Conservation (phyloP, 2,329 filamentous ascomycete species). For the Davidsoniella eucalypti region DNA sequence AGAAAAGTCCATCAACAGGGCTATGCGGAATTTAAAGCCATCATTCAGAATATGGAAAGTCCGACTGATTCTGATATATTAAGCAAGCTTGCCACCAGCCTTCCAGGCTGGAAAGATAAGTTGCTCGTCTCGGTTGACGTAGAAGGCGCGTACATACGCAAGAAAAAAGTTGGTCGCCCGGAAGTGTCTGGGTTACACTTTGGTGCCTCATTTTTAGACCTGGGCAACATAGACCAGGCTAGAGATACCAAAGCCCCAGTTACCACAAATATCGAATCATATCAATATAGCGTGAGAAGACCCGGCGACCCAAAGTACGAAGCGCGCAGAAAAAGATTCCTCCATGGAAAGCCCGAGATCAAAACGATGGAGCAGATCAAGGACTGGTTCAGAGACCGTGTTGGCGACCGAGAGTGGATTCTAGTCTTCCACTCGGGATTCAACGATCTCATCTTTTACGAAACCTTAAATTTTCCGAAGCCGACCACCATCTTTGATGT, state of each 20-base stretch:
- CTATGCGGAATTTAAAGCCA: no score
- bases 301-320: neutral
- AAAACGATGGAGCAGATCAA: neutral
- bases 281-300: neutral
- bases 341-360: neutral
- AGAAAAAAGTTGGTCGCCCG: no score
- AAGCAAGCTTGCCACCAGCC: no score
- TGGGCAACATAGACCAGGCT: neutral
- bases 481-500: no score
- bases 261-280: neutral
- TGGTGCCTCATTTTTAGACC: conserved; percentile 1
- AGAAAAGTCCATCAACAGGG: no score
- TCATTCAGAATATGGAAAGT: no score
- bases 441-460: neutral
- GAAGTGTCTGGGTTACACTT: neutral
- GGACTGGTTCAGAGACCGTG: neutral
- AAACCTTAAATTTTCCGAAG: no score
- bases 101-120: neutral
- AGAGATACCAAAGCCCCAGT: neutral
- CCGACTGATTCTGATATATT: no score
- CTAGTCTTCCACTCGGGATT: neutral
- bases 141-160: neutral
- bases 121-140: neutral
- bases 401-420: neutral
- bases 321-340: neutral